A percentile compares a stretch with the other conserved stretches of the same genome.
Evolutionary conservation across 371 early-diverging fungal genomes (phyloP).

Genomic region (Catenaria anguillulae): DNA sequence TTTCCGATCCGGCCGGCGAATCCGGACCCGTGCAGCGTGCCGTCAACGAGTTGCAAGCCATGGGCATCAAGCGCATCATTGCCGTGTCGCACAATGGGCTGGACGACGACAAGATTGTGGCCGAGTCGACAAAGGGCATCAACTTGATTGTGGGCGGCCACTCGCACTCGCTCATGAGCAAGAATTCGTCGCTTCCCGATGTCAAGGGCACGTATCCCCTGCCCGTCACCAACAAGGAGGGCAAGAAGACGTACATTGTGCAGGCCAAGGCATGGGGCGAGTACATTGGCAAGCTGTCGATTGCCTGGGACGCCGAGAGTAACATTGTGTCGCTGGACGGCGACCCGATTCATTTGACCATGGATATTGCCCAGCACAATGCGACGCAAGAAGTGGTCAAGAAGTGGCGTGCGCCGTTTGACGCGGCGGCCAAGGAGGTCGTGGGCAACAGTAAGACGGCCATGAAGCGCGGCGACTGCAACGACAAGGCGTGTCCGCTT

Average conservation of each 20-base stretch:
- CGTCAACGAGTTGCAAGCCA: constrained; percentile 33
- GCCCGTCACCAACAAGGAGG: constrained; percentile 31
- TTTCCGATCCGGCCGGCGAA: constrained; percentile 31
- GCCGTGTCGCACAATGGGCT: too few relatives aligned
- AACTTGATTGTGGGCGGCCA: constrained; percentile 55
- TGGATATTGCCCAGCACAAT: too few relatives aligned
- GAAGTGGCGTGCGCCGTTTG: too few relatives aligned
- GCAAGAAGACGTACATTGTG: constrained; percentile 39
- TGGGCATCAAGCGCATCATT: too few relatives aligned
- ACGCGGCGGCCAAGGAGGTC: constrained; percentile 31
- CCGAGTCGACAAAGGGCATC: constrained; percentile 43
- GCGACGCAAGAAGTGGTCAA: constrained; percentile 19
- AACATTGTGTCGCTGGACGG: constrained; percentile 30
- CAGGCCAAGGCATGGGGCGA: constrained; percentile 43
- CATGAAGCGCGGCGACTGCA: constrained; percentile 25
- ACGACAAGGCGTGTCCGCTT: constrained; percentile 31
- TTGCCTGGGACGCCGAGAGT: constrained; percentile 37
- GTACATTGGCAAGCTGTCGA: constrained; percentile 49
- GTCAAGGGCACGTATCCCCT: constrained; percentile 44
- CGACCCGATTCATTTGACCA: too few relatives aligned
- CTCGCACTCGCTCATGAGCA: too few relatives aligned
- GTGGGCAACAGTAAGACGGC: too few relatives aligned
- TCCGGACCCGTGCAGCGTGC: constrained; percentile 42
- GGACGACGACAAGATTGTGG: too few relatives aligned
- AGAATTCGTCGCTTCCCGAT: constrained; percentile 20